Conservation (phyloP, 2,329 filamentous ascomycete species). For the Thelonectria discophora region DNA sequence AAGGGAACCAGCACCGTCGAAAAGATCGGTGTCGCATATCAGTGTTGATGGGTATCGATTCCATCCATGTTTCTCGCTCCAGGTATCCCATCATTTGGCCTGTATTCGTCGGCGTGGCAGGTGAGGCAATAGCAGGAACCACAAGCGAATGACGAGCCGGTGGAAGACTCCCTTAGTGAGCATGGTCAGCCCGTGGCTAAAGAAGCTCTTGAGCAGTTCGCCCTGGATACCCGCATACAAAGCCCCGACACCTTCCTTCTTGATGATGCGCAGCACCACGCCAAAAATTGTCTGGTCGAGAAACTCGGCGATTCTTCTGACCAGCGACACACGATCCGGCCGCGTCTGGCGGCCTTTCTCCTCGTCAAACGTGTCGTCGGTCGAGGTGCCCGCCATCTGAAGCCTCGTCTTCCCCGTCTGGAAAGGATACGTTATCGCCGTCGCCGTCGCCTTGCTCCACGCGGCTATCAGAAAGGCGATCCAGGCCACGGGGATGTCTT, state of each 20-base stretch:
- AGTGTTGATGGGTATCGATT: conserved; percentile 65
- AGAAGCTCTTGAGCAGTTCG: conserved; percentile 84
- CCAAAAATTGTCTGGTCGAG: conserved; percentile 66
- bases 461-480: conserved; percentile 68
- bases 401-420: conserved; percentile 84
- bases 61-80: not conserved
- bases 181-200: conserved; percentile 89
- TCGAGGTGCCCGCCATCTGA: conserved; percentile 63
- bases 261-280: conserved; percentile 66
- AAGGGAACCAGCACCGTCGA: conserved; percentile 85
- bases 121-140: conserved; percentile 61
- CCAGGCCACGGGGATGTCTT: conserved; percentile 51
- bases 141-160: conserved; percentile 73
- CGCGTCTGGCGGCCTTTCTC: conserved; percentile 12
- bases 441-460: conserved; percentile 79
- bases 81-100: conserved; percentile 26
- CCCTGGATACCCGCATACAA: conserved; percentile 80
- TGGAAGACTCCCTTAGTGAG: conserved; percentile 83
- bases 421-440: conserved; percentile 83
- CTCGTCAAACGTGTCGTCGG: conserved; percentile 20
- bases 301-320: conserved; percentile 32
- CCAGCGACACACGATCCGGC: conserved; percentile 9
- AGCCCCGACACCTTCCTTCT: conserved; percentile 71
- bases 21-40: conserved; percentile 81
- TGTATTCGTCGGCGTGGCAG: conserved; percentile 37